phyloP scores from a whole-genome alignment of 106 monocot genomes.

The Platanthera zijinensis region DNA sequence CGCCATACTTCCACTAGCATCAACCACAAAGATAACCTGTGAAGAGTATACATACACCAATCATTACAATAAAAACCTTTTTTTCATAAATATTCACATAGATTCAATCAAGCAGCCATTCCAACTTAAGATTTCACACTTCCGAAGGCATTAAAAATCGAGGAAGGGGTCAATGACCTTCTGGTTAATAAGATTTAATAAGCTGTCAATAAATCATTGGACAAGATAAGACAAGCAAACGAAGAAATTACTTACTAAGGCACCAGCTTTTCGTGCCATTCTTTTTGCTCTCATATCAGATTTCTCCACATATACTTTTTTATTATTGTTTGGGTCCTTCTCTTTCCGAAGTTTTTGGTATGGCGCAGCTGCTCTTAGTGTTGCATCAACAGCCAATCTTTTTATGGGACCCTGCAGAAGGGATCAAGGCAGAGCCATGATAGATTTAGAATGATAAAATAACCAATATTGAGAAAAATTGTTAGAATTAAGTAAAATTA shows the following conservation, averaged over 20 bases:
- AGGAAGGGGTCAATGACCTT: not conserved
- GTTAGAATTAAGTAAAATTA: no score
- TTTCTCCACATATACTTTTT: constrained; percentile 94
- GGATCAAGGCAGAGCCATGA: not conserved
- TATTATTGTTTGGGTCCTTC: constrained; percentile 51
- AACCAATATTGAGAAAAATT: not conserved
- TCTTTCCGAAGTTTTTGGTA: constrained; percentile 90
- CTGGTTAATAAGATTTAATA: no score
- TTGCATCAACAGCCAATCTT: constrained; percentile 98
- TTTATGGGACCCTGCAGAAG: constrained; percentile 73
- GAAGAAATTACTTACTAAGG: constrained; percentile 43
- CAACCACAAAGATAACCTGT: constrained; percentile 96
- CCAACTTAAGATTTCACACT: not conserved
- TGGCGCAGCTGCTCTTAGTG: constrained; percentile 97
- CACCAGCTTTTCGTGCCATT: constrained; percentile 98
- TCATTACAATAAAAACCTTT: not conserved
- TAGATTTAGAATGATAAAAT: not conserved
- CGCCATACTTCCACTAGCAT: constrained; percentile 99
- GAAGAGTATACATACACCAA: constrained; percentile 3
- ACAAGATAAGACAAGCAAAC: constrained; percentile 7
- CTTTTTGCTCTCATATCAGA: constrained; percentile 97
- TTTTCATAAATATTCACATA: not conserved
- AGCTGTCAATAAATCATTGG: not conserved
- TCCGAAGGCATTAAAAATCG: not conserved
- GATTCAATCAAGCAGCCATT: not conserved